A percentile compares a stretch with the other conserved stretches of the same genome.
Evolutionary conservation across 2,329 filamentous ascomycete genomes (phyloP).

Genomic region (Penicillium thymicola): DNA sequence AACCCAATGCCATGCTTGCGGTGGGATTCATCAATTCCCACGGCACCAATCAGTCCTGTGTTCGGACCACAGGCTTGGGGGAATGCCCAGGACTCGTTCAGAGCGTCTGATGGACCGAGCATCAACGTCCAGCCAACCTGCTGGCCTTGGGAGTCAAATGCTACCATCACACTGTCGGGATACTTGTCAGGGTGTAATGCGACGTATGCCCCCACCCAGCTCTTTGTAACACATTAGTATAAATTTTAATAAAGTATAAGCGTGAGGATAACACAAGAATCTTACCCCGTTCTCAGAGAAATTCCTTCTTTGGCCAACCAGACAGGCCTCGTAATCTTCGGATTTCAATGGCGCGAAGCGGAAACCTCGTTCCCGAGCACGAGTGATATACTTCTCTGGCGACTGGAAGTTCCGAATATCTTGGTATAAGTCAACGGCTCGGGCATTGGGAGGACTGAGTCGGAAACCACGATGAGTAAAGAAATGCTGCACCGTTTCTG

Average conservation of each 20-base stretch:
- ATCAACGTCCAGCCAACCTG: constrained; percentile 49
- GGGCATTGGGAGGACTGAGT: constrained; percentile 22
- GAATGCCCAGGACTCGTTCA: constrained; percentile 40
- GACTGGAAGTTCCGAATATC: constrained; percentile 37
- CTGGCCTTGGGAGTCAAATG: constrained; percentile 36
- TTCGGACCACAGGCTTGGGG: constrained; percentile 39
- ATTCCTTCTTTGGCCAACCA: constrained; percentile 40
- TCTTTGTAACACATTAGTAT: constrained; percentile 23
- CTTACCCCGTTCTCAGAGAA: constrained; percentile 38
- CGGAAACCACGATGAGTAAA: constrained; percentile 43
- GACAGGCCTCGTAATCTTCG: constrained; percentile 39
- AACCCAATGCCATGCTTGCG: constrained; percentile 43
- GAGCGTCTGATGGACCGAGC: constrained; percentile 33
- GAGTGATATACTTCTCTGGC: constrained; percentile 34
- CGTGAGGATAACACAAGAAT: background rate
- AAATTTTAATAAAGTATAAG: background rate
- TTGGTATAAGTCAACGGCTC: constrained; percentile 42
- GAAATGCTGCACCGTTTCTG: constrained; percentile 36
- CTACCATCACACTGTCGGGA: constrained; percentile 43
- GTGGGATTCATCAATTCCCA: constrained; percentile 41
- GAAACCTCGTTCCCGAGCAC: constrained; percentile 34
- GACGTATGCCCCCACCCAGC: constrained; percentile 44
- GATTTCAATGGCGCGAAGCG: constrained; percentile 37
- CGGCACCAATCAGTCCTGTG: constrained; percentile 46
- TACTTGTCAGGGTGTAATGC: constrained; percentile 34